Base-by-base conservation (phyloP, 495 filamentous ascomycete genomes). In the Lichina pygmaea region DNA sequence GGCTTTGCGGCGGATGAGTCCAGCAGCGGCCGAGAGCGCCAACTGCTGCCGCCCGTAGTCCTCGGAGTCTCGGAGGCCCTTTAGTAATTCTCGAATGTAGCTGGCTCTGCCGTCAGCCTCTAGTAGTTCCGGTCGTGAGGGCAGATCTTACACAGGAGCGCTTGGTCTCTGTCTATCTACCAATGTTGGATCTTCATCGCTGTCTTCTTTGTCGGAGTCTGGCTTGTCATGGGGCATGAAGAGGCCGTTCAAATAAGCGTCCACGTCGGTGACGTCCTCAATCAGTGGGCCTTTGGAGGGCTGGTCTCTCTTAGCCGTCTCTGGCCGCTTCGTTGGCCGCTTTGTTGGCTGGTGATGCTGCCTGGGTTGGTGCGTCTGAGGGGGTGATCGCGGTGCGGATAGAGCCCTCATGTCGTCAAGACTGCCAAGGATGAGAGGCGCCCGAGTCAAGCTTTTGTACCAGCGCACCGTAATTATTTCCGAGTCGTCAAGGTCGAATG, bases 141-240 rank as follows among this genome's bases (percentile, higher is more conserved):
- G 24, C 24, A 24, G 24, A 24, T 24, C 70, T 62, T 62, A 77
- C 66, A 94, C 84, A 30, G 86, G 91, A 9, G 86, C 72, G 40
- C 71, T 77, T 37, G 80, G 78, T 50, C 85, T 93, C 55, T 81
- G 71, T 36, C 86, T 71, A 44, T 76, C 72, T 38, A 95, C 65
- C 34, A 91, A 60, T 0, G 83, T 92, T 11, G 91, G 75, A 54
- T 99, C 91, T 30, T 93, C 86, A 46, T 92, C 84, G 0, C 78
- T 80, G 57, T 95, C 91, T 47, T 84, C 79, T 3, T 70, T 66
- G 53, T 99, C 91, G n/a, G 80, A 86, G 55, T 92, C 89, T 0
- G 86, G 85, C 54, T 93, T 93, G 32, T 70, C 74, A 55, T 94
- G 95, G 5, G 81, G 75, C 9, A 73, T 64, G 0, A 95, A 61